Evolutionary conservation across 2,329 filamentous ascomycete genomes (phyloP).

Genomic region (Penicillium hordei): DNA sequence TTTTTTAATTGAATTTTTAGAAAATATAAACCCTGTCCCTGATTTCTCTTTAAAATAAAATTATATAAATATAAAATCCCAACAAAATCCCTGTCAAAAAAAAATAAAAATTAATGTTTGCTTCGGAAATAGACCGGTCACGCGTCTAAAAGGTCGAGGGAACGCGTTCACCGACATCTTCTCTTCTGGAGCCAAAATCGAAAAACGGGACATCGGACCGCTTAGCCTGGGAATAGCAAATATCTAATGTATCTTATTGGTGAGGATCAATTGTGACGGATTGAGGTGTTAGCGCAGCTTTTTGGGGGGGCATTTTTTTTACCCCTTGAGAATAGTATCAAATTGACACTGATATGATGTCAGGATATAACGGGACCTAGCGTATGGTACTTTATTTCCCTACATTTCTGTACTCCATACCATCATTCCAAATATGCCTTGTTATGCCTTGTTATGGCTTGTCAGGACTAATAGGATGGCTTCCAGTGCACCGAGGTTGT

Average conservation of each 20-base stretch:
- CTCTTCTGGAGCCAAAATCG: slow-evolving; percentile 6
- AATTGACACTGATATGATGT: slow-evolving; percentile 17
- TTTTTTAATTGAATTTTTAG: background rate
- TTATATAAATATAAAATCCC: background rate
- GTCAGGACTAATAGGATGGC: slow-evolving; percentile 21
- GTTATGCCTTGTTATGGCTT: background rate
- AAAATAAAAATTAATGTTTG: slow-evolving; percentile 17
- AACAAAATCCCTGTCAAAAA: slow-evolving; percentile 10
- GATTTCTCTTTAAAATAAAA: background rate
- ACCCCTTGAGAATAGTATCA: background rate
- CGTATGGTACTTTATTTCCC: slow-evolving; percentile 1
- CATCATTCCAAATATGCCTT: slow-evolving; percentile 1
- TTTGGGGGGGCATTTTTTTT: too few relatives aligned
- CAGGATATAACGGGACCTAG: slow-evolving; percentile 12
- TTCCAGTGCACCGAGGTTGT: slow-evolving; percentile 16
- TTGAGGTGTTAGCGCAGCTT: background rate
- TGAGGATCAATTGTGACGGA: background rate
- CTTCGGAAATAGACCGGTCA: slow-evolving; percentile 19
- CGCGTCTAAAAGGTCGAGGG: slow-evolving; percentile 9
- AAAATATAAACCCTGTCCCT: background rate
- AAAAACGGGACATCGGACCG: slow-evolving; percentile 16
- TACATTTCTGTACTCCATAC: background rate
- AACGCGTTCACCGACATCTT: slow-evolving; percentile 12
- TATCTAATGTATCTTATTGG: slow-evolving; percentile 15
- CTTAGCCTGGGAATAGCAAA: slow-evolving; percentile 3